A percentile compares a stretch with the other conserved stretches of the same genome.
Conservation (phyloP, 2,329 filamentous ascomycete species). For the Ophiocordyceps camponoti-floridani region DNA sequence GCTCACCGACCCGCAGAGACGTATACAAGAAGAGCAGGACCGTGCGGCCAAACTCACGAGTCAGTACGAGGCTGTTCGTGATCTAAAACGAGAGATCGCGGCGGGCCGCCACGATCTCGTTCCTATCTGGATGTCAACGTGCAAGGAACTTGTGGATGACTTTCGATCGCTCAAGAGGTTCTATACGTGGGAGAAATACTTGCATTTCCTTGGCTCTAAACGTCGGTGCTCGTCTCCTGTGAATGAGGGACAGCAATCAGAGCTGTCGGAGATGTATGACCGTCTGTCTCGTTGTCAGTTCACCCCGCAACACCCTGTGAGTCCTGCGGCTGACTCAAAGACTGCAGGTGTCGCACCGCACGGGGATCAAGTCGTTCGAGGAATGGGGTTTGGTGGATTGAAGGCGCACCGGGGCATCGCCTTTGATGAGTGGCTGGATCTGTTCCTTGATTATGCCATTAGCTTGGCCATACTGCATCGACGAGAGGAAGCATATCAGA, state of each 20-base stretch:
- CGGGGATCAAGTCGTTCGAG: conserved; percentile 2
- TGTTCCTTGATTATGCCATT: conserved; percentile 78
- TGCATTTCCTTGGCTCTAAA: conserved; percentile 32
- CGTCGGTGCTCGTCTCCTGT: conserved; percentile 6
- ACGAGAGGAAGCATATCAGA: conserved; percentile 56
- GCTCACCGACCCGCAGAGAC: conserved; percentile 24
- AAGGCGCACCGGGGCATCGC: conserved; percentile 52
- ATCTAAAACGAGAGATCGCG: conserved; percentile 22
- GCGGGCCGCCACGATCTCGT: conserved; percentile 25
- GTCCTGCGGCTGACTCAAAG: conserved; percentile 2
- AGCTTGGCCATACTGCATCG: conserved; percentile 51
- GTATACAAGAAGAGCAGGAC: conserved; percentile 24
- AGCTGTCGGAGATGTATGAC: conserved; percentile 36
- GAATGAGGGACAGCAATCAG: conserved; percentile 16
- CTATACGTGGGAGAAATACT: conserved; percentile 48
- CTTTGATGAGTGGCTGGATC: conserved; percentile 73
- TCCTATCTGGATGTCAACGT: conserved; percentile 37
- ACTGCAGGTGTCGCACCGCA: conserved; percentile 4
- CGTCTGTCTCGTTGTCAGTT: conserved; percentile 34
- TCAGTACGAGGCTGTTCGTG: conserved; percentile 25
- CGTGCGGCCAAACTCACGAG: conserved; percentile 18
- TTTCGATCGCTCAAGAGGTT: conserved; percentile 46
- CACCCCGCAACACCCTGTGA: not conserved
- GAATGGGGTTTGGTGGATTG: not conserved
- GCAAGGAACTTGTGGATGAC: conserved; percentile 41